A percentile compares a stretch with the other conserved stretches of the same genome.
These are phyloP conservation scores for Trichoderma sp. DNA, from an alignment of 2,329 filamentous ascomycete species.

Conservation along the genomic window DNA sequence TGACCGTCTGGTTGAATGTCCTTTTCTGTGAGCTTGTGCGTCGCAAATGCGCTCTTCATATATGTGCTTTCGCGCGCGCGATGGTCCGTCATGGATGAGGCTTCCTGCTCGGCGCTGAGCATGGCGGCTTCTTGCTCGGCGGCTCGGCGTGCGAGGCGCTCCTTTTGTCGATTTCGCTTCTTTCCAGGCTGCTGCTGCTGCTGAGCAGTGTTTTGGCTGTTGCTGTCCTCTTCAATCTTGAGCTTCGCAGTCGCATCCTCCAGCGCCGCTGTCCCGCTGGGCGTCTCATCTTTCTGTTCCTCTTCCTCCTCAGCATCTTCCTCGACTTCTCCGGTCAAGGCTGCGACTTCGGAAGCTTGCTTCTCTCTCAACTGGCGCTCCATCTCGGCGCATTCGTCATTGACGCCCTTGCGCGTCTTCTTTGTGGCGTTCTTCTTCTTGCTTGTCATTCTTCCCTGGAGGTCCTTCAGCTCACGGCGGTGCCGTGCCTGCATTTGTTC, in stretches of 20 bases:
- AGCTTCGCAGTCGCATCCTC: conserved; percentile 34
- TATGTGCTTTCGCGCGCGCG: conserved; percentile 69
- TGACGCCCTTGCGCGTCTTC: conserved; percentile 75
- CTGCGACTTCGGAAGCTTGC: conserved; percentile 64
- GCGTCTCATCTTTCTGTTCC: conserved; percentile 17
- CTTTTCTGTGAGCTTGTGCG: conserved; percentile 69
- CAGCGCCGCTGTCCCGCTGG: conserved; percentile 16
- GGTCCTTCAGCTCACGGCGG: conserved; percentile 83
- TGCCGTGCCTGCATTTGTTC: conserved; percentile 81
- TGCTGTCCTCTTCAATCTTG: conserved; percentile 27
- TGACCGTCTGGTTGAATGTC: conserved; percentile 90
- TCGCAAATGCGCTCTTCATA: conserved; percentile 70
- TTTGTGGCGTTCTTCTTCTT: conserved; percentile 98
- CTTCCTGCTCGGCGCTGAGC: conserved; percentile 73
- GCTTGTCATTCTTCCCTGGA: conserved; percentile 82
- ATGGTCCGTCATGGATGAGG: conserved; percentile 72
- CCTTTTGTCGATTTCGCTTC: conserved; percentile 91
- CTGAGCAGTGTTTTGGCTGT: neutral
- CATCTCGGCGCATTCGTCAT: conserved; percentile 73
- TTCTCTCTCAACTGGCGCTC: conserved; percentile 68
- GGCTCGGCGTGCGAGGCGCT: conserved; percentile 83
- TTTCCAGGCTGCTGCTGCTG: conserved; percentile 46
- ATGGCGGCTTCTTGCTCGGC: conserved; percentile 78
- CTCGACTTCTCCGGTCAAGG: conserved; percentile 40
- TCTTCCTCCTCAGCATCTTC: conserved; percentile 21